Percentiles rank a stretch among this genome's conserved stretches.
Conservation (phyloP, 345 rosid genomes). For the Limnanthes douglasii region DNA sequence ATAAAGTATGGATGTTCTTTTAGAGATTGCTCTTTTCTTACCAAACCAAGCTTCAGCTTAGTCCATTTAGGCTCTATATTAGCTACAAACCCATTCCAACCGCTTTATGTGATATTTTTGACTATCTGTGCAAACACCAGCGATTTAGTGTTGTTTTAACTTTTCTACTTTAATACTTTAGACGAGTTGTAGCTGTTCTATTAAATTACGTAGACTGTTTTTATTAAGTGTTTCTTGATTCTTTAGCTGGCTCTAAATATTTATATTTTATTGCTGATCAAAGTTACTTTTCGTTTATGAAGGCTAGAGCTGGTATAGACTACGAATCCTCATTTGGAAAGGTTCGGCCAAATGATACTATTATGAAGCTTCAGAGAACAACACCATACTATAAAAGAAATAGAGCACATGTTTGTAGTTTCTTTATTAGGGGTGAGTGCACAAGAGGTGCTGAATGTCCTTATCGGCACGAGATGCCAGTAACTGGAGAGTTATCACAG, state of each 20-base stretch:
- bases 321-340: constrained; percentile 94
- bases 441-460: constrained; percentile 96
- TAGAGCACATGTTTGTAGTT: constrained; percentile 94
- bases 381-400: constrained; percentile 87
- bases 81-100: no score
- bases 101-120: no score
- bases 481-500: constrained; percentile 87
- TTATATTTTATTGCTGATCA: neutral
- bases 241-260: neutral
- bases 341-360: constrained; percentile 73
- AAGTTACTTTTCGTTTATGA: constrained; percentile 10
- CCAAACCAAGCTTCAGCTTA: no score
- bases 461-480: constrained; percentile 94
- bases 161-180: neutral
- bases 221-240: neutral
- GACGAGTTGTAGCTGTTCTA: neutral
- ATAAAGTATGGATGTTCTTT: no score
- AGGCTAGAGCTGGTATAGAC: constrained; percentile 95
- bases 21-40: no score
- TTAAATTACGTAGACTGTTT: no score
- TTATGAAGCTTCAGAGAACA: constrained; percentile 88
- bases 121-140: no score
- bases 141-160: no score
- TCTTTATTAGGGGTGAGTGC: constrained; percentile 85
- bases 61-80: no score